Conservation (phyloP, 176 grass and related monocot genomes). For the Eragrostis curvula region DNA sequence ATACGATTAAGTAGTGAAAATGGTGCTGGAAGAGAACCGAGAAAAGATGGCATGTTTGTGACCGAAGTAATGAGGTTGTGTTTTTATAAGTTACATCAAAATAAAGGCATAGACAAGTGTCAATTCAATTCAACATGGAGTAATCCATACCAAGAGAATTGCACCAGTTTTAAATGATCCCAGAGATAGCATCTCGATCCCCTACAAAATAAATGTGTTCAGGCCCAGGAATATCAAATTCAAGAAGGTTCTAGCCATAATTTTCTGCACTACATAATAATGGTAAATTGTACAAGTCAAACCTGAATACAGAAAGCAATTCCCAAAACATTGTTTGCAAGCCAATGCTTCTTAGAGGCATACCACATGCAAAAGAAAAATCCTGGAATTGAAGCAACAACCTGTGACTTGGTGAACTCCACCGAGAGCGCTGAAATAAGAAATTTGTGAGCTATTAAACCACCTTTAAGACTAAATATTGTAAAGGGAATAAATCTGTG, state of each 20-base stretch:
- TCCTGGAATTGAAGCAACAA: conserved; percentile 87
- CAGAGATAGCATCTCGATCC: conserved; percentile 95
- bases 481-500: too few species aligned
- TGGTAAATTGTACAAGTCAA: neutral
- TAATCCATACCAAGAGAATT: conserved; percentile 84
- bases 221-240: neutral
- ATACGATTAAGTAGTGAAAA: neutral
- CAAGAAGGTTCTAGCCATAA: neutral
- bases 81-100: conserved; percentile 17
- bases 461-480: conserved; percentile 2
- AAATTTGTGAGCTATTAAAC: conserved; percentile 23
- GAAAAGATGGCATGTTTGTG: neutral
- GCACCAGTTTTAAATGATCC: conserved; percentile 98
- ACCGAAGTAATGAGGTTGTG: neutral
- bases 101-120: conserved; percentile 15
- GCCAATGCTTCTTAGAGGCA: conserved; percentile 88
- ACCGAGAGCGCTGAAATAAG: conserved; percentile 77
- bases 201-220: conserved; percentile 49
- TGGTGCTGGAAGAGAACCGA: neutral
- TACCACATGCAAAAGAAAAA: conserved; percentile 94
- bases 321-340: conserved; percentile 93
- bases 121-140: neutral
- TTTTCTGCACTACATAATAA: conserved; percentile 10
- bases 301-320: conserved; percentile 98
- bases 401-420: conserved; percentile 94